Evolutionary conservation across 352 stramenopile genomes (phyloP), one percentile per base, ranked within the genome.

Genomic region (Thalassiosira gravida): DNA sequence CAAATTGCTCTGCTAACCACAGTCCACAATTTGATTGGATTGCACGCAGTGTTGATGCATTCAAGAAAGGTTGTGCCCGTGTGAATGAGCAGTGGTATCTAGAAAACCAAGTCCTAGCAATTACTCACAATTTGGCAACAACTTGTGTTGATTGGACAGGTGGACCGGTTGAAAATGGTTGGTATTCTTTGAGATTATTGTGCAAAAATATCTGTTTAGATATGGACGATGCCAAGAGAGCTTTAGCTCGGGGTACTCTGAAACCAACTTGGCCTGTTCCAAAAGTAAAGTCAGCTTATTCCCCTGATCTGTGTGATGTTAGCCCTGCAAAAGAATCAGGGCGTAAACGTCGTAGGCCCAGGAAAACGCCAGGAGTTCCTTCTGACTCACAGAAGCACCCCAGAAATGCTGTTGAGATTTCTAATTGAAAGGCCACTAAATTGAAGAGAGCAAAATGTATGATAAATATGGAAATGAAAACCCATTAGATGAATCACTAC

Each of bases 31-130:
- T 70, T 64, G 42, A 69, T 56, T 62, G 46, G 49, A 82, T 82
- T 35, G 67, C 74, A 65, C 61, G 74, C 30, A 70, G 52, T 56
- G 14, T 78, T 52, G 67, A 82, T 35, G 47, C 74, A 30, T 65
- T 80, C 57, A 57, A 64, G 49, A 50, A 49, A 69, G 53, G 70
- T 35, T 22, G 42, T 32, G 55, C 62, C 30, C 59, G 59, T 39
- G 35, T 89, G 8, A 77, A 86, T 70, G 39, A 64, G 49, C 32
- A 67, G 39, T 87, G 79, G 74, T 90, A 90, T 55, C 52, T 87
- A 13, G 24, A 76, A n/a, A 74, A 77, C 67, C 82, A 90, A 67
- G 62, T 90, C 37, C 22, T 85, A 7, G 35, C 69, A 35, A 59
- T 84, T 22, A 32, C 79, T 11, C 53, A 87, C 39, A 27, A 7